Percentiles rank a stretch among this genome's conserved stretches.
These are phyloP conservation scores for Ceratorhiza oryzae-sativae DNA, from an alignment of 1,284 basidiomycete species.

Conservation along the genomic window DNA sequence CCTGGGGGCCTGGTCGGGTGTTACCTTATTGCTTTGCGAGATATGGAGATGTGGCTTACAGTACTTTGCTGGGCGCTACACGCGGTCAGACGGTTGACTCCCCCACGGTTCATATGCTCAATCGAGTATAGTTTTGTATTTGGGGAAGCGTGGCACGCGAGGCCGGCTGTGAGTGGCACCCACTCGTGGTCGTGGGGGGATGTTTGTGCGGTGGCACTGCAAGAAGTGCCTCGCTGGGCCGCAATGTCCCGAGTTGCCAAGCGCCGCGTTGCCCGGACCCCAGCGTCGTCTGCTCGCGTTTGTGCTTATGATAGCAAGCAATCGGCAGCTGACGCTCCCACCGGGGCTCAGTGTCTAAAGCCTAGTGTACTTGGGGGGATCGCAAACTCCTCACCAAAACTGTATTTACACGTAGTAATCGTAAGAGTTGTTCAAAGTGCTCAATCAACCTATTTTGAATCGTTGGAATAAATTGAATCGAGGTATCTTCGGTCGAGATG, in stretches of 20 bases:
- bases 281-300: background rate
- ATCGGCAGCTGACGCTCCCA: background rate
- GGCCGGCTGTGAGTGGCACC: slow-evolving; percentile 15
- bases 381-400: background rate
- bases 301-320: slow-evolving; percentile 6
- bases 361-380: background rate
- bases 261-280: slow-evolving; percentile 1
- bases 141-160: slow-evolving; percentile 25
- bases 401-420: background rate
- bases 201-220: background rate
- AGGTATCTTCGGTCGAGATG: background rate
- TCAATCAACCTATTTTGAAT: background rate
- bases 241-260: too few species aligned
- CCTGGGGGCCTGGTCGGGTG: slow-evolving; percentile 11
- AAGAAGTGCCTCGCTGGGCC: too few species aligned
- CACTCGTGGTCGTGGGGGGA: slow-evolving; percentile 27
- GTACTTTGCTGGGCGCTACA: slow-evolving; percentile 20
- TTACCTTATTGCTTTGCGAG: background rate
- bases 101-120: background rate
- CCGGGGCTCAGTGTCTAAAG: background rate
- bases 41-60: background rate
- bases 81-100: background rate
- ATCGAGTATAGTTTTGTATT: slow-evolving; percentile 11
- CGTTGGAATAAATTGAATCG: background rate
- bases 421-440: background rate